Evolutionary conservation across 192 early-diverging fungal genomes (phyloP), one percentile per base, ranked within the genome.

Genomic region (Lobosporangium transversale): DNA sequence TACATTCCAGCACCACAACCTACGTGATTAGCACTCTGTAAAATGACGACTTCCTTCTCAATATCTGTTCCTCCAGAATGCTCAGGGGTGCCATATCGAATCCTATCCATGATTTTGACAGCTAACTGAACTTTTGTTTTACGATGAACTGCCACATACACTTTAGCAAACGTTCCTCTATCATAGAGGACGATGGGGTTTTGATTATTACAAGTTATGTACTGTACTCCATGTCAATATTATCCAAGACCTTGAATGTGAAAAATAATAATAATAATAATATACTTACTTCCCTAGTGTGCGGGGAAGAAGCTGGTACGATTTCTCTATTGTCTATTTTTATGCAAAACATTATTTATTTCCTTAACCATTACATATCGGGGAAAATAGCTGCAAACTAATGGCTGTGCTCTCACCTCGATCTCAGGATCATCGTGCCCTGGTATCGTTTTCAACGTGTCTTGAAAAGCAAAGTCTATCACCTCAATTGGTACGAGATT

Each of bases 51-150:
- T 63, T 96, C 94, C 30, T 85, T 83, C 26, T 87, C 81, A 44
- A 90, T 81, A 70, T 92, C 90, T 26, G 93, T 92, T 30, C 92
- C 93, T 75, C 90, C 92, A 53, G 83, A 84, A 31, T 89, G 84
- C 40, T 91, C 89, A 40, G 91, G 51, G 42, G 14, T 36, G 65
- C 71, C 69, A 85, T 91, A 87, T 81, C 90, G 87, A 27, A 84
- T 62, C 55, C 89, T 90, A 52, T 94, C 92, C 74, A 96, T 91
- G 68, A 96, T 91, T 79, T 96, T 96, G 57, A 94, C 92, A 0
- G 95, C 95, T 62, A 88, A 87, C 58, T 87, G 84, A 44, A 88
- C 62, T 45, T 90, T 86, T 32, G 88, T 89, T 23, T 71, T 81
- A 51, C 90, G 87, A 21, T 89, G 82, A 30, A 88, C 82, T 2